These are phyloP conservation scores for Penicillium capsulatum DNA, from an alignment of 2,329 filamentous ascomycete genomes.

Conservation along the genomic window DNA sequence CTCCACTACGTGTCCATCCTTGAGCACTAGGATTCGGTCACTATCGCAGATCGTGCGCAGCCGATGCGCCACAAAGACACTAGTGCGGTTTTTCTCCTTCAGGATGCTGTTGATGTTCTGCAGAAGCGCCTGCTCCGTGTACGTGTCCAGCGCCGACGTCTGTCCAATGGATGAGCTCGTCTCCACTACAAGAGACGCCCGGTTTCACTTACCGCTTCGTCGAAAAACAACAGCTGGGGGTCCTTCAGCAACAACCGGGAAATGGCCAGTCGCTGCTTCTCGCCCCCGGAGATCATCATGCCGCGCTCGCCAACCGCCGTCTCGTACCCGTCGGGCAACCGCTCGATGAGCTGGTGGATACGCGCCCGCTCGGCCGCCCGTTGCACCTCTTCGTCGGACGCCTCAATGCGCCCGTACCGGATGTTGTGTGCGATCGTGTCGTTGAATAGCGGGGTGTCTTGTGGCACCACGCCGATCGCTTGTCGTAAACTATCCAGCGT, in stretches of 20 bases:
- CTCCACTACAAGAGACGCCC: neutral
- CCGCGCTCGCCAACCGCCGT: constrained; percentile 92
- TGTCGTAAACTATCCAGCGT: constrained; percentile 75
- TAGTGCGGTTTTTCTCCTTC: constrained; percentile 81
- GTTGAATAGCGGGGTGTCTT: constrained; percentile 96
- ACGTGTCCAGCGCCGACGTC: constrained; percentile 85
- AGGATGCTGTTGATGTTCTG: constrained; percentile 90
- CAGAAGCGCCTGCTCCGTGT: constrained; percentile 87
- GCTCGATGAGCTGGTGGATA: constrained; percentile 75
- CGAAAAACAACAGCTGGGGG: constrained; percentile 85
- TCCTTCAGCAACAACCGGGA: constrained; percentile 82
- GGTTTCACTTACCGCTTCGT: constrained; percentile 64
- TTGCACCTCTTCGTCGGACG: constrained; percentile 66
- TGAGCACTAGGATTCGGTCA: constrained; percentile 86
- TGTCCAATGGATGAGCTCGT: constrained; percentile 21
- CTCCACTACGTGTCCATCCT: constrained; percentile 79
- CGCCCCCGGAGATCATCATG: constrained; percentile 93
- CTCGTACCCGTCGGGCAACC: constrained; percentile 81
- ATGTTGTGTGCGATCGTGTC: constrained; percentile 96
- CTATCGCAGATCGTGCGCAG: constrained; percentile 91
- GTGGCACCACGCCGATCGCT: constrained; percentile 90
- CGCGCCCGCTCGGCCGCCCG: constrained; percentile 76
- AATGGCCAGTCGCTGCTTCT: constrained; percentile 87
- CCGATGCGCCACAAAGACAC: constrained; percentile 90
- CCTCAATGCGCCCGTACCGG: constrained; percentile 78